Percentiles rank a stretch among this genome's conserved stretches.
These are phyloP conservation scores for Globisporangium carolinianum DNA, from an alignment of 352 stramenopile species.

Conservation along the genomic window DNA sequence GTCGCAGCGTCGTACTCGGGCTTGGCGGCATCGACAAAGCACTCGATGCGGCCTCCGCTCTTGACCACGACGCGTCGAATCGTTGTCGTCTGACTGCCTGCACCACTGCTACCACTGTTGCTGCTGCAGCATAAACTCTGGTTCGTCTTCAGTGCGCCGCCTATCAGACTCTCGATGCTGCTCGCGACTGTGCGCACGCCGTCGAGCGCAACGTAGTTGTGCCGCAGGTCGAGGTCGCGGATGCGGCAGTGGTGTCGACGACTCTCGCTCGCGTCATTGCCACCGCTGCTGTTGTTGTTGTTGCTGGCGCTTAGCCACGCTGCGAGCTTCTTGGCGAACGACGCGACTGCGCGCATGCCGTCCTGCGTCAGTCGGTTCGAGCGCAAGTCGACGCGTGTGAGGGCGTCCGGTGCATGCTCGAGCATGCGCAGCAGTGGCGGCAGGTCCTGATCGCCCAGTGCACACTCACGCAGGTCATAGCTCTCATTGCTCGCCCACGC, in stretches of 20 bases:
- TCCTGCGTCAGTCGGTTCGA: conserved; percentile 55
- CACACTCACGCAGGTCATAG: conserved; percentile 46
- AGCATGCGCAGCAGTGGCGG: conserved; percentile 32
- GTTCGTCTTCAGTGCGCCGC: not conserved
- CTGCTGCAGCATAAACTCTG: not conserved
- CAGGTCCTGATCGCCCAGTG: conserved; percentile 44
- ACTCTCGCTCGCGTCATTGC: not conserved
- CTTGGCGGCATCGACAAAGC: conserved; percentile 21
- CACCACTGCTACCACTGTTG: not conserved
- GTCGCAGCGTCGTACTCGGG: conserved; percentile 6
- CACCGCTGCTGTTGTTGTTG: not conserved
- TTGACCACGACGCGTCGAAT: conserved; percentile 38
- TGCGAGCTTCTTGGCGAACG: conserved; percentile 21
- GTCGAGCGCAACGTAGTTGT: conserved; percentile 69
- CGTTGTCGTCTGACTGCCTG: not conserved
- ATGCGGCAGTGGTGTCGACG: conserved; percentile 6
- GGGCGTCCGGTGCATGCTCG: conserved; percentile 12
- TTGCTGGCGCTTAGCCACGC: not conserved
- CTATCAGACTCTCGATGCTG: conserved; percentile 28
- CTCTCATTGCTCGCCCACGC: conserved; percentile 14
- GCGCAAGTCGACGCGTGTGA: conserved; percentile 44
- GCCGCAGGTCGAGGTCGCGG: conserved; percentile 49
- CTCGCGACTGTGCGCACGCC: conserved; percentile 48
- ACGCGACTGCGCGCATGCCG: conserved; percentile 25
- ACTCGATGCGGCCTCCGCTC: conserved; percentile 46